Percentiles rank a stretch among this genome's conserved stretches.
These are phyloP conservation scores for Hypoxylon lienhwacheense DNA, from an alignment of 495 filamentous ascomycete species.

Conservation along the genomic window DNA sequence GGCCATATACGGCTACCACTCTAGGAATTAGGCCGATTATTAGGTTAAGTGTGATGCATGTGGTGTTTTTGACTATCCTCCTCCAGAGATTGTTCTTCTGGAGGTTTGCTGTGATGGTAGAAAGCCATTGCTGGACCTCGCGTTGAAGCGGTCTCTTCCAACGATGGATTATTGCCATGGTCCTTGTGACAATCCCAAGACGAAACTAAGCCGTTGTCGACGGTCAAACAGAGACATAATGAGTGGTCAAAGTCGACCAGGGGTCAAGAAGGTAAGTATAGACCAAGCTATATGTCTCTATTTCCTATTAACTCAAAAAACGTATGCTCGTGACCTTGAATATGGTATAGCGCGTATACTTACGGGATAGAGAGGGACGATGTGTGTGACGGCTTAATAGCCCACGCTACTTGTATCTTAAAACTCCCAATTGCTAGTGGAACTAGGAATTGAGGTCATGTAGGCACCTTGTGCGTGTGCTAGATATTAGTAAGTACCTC, in stretches of 20 bases:
- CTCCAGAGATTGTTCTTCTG: constrained; percentile 43
- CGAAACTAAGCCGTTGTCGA: constrained; percentile 12
- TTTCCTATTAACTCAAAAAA: no score
- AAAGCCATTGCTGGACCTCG: constrained; percentile 25
- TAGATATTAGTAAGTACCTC: no score
- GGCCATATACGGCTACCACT: constrained; percentile 48
- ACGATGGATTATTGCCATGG: constrained; percentile 24
- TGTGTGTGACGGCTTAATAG: no score
- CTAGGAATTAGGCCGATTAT: constrained; percentile 46
- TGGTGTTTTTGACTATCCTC: constrained; percentile 53
- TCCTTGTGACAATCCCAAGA: constrained; percentile 8
- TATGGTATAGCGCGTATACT: no score
- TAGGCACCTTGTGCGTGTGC: no score
- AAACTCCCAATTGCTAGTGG: background rate
- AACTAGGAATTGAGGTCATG: no score
- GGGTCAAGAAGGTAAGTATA: background rate
- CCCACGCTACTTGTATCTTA: background rate
- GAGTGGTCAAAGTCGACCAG: background rate
- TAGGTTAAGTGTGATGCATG: constrained; percentile 49
- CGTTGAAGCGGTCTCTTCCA: constrained; percentile 21
- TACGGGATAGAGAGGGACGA: no score
- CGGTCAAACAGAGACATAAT: constrained; percentile 18
- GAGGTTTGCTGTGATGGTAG: constrained; percentile 25
- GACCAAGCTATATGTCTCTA: no score
- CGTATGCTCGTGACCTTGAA: no score